Evolutionary conservation across 2,329 filamentous ascomycete species (phyloP).

Genomic region (Rhytidhysteron rufulum): DNA sequence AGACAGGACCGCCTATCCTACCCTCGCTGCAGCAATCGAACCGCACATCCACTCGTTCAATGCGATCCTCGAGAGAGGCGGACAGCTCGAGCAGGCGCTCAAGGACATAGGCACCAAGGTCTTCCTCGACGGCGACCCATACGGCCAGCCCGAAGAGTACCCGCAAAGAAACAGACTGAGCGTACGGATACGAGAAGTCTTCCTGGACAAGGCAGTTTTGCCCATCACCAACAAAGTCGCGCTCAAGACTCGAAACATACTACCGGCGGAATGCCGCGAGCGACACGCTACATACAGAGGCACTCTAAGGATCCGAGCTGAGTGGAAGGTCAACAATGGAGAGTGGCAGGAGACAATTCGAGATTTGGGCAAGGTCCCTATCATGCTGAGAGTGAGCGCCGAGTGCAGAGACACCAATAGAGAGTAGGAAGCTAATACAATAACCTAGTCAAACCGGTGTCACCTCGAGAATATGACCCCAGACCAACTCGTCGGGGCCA

Average conservation of each 20-base stretch:
- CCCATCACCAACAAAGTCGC: slow-evolving; percentile 81
- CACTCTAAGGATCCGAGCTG: slow-evolving; percentile 75
- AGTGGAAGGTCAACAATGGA: slow-evolving; percentile 82
- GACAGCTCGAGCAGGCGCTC: slow-evolving; percentile 69
- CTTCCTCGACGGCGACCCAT: slow-evolving; percentile 73
- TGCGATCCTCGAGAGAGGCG: slow-evolving; percentile 72
- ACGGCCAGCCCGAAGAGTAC: slow-evolving; percentile 51
- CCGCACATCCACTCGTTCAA: slow-evolving; percentile 98
- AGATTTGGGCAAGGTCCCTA: slow-evolving; percentile 82
- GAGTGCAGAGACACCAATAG: too few species aligned
- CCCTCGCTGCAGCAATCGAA: slow-evolving; percentile 77
- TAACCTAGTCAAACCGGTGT: slow-evolving; percentile 73
- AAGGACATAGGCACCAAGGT: slow-evolving; percentile 87
- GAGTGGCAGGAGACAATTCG: slow-evolving; percentile 78
- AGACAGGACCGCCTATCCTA: slow-evolving; percentile 83
- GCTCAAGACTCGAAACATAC: slow-evolving; percentile 73
- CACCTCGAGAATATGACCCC: slow-evolving; percentile 85
- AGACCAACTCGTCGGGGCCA: slow-evolving; percentile 73
- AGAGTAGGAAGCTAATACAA: slow-evolving; percentile 20
- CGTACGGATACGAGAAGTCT: slow-evolving; percentile 75
- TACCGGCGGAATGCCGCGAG: slow-evolving; percentile 91
- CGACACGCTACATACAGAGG: slow-evolving; percentile 89
- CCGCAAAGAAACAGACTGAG: slow-evolving; percentile 68
- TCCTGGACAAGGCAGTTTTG: slow-evolving; percentile 75
- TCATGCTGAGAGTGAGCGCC: slow-evolving; percentile 78